Evolutionary conservation across 352 stramenopile species (phyloP), one percentile per base, ranked within the genome.

Genomic region (Pythium folliculosum): DNA sequence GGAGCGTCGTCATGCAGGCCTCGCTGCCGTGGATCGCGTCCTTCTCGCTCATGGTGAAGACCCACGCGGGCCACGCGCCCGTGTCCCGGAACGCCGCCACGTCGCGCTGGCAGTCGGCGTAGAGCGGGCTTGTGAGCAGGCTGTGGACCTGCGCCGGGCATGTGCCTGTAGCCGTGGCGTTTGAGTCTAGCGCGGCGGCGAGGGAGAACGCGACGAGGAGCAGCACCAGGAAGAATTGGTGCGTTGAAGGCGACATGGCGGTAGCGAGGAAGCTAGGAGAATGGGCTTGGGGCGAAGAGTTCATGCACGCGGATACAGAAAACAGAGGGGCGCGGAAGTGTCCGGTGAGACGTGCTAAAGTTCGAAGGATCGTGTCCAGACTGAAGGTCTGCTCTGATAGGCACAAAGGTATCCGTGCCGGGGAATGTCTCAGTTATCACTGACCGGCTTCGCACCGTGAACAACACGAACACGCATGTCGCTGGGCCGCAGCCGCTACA

Each of bases 11-110:
- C 30, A 58, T 30, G 35, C 59, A 65, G n/a, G 59, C 59, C 30
- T 57, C 59, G 23, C 59, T 65, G 37, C 59, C n/a, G 59, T 58
- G 59, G 30, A 65, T 35, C 14, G 23, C 23, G 49, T 65, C 47
- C 17, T 35, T 58, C 14, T 58, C 16, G 45, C 22, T n/a, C 17
- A 49, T 16, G 3, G 47, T 49, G 59, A 65, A 65, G 47, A 56
- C 27, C 59, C 59, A 65, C 17, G 56, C n/a, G 22, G 56, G 23
- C 21, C 25, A 37, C 23, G 45, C 17, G 10, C 37, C 47, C 30
- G 19, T 21, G 6, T 57, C 47, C 30, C 16, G 30, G 30, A 50
- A 37, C 19, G 25, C 32, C 7, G 45, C 49, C 19, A 58, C 49
- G 35, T 65, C 45, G 19, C 27, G 35, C 47, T 58, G 59, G 23